phyloP scores from a whole-genome alignment of 805 yeast genomes.

The Peterozyma toletana region DNA sequence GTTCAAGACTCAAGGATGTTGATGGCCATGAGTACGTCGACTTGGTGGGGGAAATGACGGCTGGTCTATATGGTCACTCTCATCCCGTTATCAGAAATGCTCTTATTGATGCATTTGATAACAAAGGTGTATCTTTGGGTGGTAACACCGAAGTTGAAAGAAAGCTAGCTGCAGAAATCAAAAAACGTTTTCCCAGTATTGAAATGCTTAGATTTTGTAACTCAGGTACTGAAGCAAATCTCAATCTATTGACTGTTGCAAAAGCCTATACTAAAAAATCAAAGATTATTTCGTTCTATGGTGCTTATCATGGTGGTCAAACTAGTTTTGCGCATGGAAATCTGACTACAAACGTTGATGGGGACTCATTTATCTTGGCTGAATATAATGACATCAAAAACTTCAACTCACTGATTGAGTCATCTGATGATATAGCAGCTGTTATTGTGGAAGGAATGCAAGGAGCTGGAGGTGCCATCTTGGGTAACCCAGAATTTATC shows the following conservation, averaged over 20 bases:
- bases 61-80: constrained; percentile 11
- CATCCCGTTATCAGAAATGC: constrained; percentile 9
- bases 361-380: constrained; percentile 3
- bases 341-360: constrained; percentile 2
- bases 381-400: constrained; percentile 7
- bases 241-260: constrained; percentile 10
- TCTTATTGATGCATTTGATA: constrained; percentile 3
- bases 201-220: constrained; percentile 10
- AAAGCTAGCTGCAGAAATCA: constrained; percentile 6
- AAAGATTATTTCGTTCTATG: constrained; percentile 8
- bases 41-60: constrained; percentile 11
- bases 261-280: constrained; percentile 8
- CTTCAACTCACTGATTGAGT: constrained; percentile 1
- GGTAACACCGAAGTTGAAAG: constrained; percentile 7
- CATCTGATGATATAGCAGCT: constrained; percentile 6
- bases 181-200: constrained; percentile 5
- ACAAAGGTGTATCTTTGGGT: constrained; percentile 9
- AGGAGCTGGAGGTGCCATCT: constrained; percentile 11
- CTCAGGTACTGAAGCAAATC: constrained; percentile 11
- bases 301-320: constrained; percentile 12
- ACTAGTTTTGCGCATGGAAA: constrained; percentile 6
- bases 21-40: constrained; percentile 11
- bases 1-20: constrained; percentile 4
- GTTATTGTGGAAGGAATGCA: constrained; percentile 11
- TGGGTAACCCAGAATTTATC: constrained; percentile 5